Evolutionary conservation across 805 yeast species (phyloP).

Genomic region (Yarrowia sp.): DNA sequence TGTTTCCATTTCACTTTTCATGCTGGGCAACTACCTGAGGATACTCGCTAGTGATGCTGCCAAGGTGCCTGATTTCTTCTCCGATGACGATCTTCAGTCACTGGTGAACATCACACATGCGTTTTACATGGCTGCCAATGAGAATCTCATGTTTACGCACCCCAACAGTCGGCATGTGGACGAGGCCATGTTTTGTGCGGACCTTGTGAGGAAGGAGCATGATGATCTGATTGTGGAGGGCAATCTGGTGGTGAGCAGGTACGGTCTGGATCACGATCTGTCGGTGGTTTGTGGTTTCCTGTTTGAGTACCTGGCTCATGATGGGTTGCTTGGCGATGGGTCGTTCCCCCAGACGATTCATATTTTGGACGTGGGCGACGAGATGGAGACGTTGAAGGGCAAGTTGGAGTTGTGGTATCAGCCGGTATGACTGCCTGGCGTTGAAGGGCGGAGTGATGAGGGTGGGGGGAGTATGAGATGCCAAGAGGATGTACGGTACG

Average conservation of each 20-base stretch:
- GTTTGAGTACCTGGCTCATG: neutral
- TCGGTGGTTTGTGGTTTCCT: neutral
- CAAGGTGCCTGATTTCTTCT: neutral
- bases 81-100: neutral
- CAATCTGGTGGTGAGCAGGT: neutral
- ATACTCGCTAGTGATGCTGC: neutral
- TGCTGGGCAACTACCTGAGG: slow-evolving; percentile 4
- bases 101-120: neutral
- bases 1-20: slow-evolving; percentile 1
- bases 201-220: neutral
- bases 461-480: no score
- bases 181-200: neutral
- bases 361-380: neutral
- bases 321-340: neutral
- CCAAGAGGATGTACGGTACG: no score
- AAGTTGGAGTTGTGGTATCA: slow-evolving; percentile 2
- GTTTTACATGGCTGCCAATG: neutral
- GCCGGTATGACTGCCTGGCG: neutral
- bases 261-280: neutral
- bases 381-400: slow-evolving; percentile 2
- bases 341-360: neutral
- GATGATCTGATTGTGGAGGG: neutral
- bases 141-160: slow-evolving; percentile 3
- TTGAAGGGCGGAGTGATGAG: no score
- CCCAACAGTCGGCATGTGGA: neutral